These are phyloP conservation scores for Yarrowia yakushimensis DNA, from an alignment of 805 yeast genomes.

Conservation along the genomic window DNA sequence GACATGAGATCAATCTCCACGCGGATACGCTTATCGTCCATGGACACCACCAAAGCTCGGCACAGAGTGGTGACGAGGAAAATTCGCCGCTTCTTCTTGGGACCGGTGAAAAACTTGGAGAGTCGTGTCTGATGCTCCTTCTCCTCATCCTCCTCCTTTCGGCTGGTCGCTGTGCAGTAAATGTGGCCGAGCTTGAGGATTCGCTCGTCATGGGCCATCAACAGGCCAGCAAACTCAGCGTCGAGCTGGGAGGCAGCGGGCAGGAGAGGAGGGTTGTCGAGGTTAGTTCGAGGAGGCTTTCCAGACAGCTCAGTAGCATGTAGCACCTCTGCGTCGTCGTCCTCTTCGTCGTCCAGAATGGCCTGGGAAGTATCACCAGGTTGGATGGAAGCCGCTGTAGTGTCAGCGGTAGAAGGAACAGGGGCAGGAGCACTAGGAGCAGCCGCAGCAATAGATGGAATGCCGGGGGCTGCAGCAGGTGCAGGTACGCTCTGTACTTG, in stretches of 20 bases:
- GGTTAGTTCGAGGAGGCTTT: slow-evolving; percentile 1
- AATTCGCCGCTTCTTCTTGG: slow-evolving; percentile 34
- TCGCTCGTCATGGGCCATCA: slow-evolving; percentile 47
- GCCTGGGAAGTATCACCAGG: slow-evolving; percentile 1
- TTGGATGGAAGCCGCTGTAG: background rate
- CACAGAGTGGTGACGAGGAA: slow-evolving; percentile 40
- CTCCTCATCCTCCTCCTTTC: slow-evolving; percentile 30
- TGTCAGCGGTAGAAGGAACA: background rate
- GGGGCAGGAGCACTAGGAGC: background rate
- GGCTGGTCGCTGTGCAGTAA: slow-evolving; percentile 24
- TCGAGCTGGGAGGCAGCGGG: slow-evolving; percentile 48
- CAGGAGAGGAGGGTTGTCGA: slow-evolving; percentile 30
- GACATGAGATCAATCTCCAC: slow-evolving; percentile 37
- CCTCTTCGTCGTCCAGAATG: background rate
- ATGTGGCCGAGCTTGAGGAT: slow-evolving; percentile 47
- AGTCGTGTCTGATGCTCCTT: slow-evolving; percentile 31
- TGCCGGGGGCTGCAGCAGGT: background rate
- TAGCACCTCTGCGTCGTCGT: background rate
- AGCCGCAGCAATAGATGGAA: background rate
- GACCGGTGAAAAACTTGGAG: slow-evolving; percentile 34
- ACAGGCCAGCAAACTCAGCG: slow-evolving; percentile 46
- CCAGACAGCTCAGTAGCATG: slow-evolving; percentile 23
- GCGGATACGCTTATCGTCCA: slow-evolving; percentile 36
- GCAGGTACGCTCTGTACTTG: background rate
- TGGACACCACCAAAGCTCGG: slow-evolving; percentile 35